Evolutionary conservation across 1,284 basidiomycete species (phyloP), one percentile per base, ranked within the genome.

Genomic region (Entoloma clypeatum): DNA sequence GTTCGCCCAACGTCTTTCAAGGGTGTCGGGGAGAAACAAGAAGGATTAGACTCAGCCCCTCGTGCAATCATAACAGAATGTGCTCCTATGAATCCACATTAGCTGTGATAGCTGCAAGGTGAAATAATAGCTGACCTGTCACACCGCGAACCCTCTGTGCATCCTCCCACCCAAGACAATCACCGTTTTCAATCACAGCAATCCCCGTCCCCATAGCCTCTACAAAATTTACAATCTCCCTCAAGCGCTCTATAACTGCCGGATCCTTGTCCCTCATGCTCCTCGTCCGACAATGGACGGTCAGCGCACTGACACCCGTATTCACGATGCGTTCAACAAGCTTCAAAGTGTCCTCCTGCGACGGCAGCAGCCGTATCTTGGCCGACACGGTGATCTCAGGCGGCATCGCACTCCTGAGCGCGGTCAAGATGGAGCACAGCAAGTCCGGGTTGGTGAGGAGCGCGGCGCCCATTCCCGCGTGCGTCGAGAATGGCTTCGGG

Each of bases 41-140:
- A 85, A 0, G 93, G 92, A 61, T 99, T 99, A 7, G 83, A 67
- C 64, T 99, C 96, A 5, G 94, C 94, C 0, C 86, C 91, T 9
- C 93, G 85, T 5, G 95, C 96, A 30, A 99, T 87, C 95, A 99
- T 99, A 22, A 92, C 82, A 1, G 90, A 92, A 50, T 87, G 81
- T n/a, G 90, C 92, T 16, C 86, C 89, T 86, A 14, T 7, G 11
- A n/a, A 27, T 17, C 21, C 7, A 17, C 11, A 40, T 50, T 19
- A 50, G 43, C 27, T 22, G 5, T 23, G 10, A 14, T 7, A 16
- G 19, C 19, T 35, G 39, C 22, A 24, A 38, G 24, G 34, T 26
- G 11, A 22, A 22, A 18, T 25, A 38, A 9, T 25, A 25, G 3
- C 36, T n/a, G 4, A 80, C 92, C 86, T 13, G 93, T 96, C 10